Evolutionary conservation across 352 stramenopile species (phyloP), one percentile per base, ranked within the genome.

Genomic region (Pythium pyrilobum): DNA sequence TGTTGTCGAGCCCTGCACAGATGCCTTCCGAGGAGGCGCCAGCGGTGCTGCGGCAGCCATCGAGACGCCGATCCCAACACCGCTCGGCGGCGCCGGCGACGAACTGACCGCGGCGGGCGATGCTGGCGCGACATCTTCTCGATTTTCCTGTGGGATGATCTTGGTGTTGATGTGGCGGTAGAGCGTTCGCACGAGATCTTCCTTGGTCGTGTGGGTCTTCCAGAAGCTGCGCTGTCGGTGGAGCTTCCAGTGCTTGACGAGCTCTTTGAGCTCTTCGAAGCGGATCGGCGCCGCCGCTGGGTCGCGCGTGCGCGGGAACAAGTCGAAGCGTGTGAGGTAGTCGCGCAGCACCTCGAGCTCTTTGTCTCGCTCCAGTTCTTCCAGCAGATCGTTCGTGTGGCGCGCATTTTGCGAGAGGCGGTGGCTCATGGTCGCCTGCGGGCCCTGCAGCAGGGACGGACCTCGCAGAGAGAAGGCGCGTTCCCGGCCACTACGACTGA

Each of bases 241-340:
- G 5, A 96, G 65, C 51, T 96, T 96, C 83, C 85, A 96, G 58
- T 93, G 78, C 40, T 94, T 90, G 2, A 91, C 83, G 11, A 96
- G 66, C 50, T 96, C 88, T 55, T 95, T 95, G n/a, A 96, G 67
- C 56, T 96, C 85, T 57, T 96, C 86, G n/a, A 89, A 90, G 15
- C 83, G 87, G 50, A 96, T 96, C 10, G 77, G 77, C 2, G 84
- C 84, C 24, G 81, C 69, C 15, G 75, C 69, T 0, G 81, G 78
- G 43, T 95, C 85, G 11, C 81, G 80, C 44, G 87, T 74, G 8
- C 76, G 63, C 1, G 82, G 81, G 37, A 93, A 96, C 28, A 96
- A 47, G 32, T 88, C 66, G 29, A 92, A 87, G 0, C 81, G 67
- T n/a, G 75, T 86, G 13, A 96, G 66, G 64, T 92, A 93, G 34